Evolutionary conservation across 2,329 filamentous ascomycete species (phyloP), one percentile per base, ranked within the genome.

Genomic region (Botryotinia narcissicola): DNA sequence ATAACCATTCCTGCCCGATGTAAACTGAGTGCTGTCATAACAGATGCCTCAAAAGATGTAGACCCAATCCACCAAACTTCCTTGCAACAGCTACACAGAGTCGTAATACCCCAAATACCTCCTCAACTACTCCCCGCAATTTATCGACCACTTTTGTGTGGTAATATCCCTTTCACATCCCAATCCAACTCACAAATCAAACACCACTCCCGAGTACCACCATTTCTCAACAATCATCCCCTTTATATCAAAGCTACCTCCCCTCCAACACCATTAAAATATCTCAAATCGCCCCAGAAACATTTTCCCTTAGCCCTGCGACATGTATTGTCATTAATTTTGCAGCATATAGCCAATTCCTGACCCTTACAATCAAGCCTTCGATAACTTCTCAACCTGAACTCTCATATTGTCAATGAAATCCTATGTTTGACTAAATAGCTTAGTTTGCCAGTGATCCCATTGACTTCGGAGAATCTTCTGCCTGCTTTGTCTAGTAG

Each of bases 181-280:
- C 20, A 32, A 1, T n/a, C 6, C 2, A 25, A 40, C 12, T 20
- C 35, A 22, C 35, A 40, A 61, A n/a, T 54, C 20, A 61, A 25
- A 60, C 37, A 12, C 59, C 59, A 22, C 29, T 9, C 10, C 10
- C 22, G 3, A 6, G 8, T 25, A 3, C 22, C 22, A 16, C 35
- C 59, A 61, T 22, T 14, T 61, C 8, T 4, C 5, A 35, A 40
- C 12, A 25, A 40, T 12, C n/a, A n/a, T 18, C 35, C 12, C 35
- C 35, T 25, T 40, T 4, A 54, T 54, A 0, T n/a, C 48, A 1
- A n/a, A 54, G 6, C n/a, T n/a, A 0, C 9, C 1, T 5, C 12
- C 48, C n/a, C 10, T 0, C 10, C 1, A 51, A 1, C 1, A 51
- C 4, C 2, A 51, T n/a, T 14, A 7, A 0, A 51, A n/a, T 2